Base-by-base conservation (phyloP, 345 rosid species). In the Pistacia integerrima region DNA sequence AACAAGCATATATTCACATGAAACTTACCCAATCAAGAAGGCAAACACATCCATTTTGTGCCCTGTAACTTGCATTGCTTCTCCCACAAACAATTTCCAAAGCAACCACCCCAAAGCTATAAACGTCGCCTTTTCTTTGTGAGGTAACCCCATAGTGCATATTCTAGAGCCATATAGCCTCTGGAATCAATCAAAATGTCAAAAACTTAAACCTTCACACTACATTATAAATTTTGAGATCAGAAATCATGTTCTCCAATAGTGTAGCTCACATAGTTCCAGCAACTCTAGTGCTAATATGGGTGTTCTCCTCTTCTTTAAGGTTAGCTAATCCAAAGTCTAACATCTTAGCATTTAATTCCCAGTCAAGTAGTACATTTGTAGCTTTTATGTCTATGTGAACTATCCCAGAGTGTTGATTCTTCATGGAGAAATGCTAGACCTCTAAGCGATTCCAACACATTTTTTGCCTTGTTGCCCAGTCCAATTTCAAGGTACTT, bases 241-340 rank as follows among this genome's bases (percentile, higher is more conserved):
- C n/a, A n/a, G n/a, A n/a, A n/a, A n/a, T n/a, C n/a, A n/a, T n/a
- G n/a, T n/a, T n/a, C n/a, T n/a, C n/a, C n/a, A n/a, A n/a, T n/a
- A n/a, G n/a, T 22, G 41, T 22, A 59, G n/a, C 89, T 74, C 69
- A 90, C 95, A 91, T 78, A 64, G 95, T 91, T 74, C 93, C 93
- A 1, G 90, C 96, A 70, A 91, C 73, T 71, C 80, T 82, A 70
- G 94, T 89, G 79, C 82, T 89, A 51, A 91, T 85, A 73, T 87
- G 94, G 30, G 81, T 80, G 56, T 87, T 80, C 17, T 85, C 92
- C 52, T 74, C 87, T 20, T 82, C 85, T 8, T 84, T 48, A 36
- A 87, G 88, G 76, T 84, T 87, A 66, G 94, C 92, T 75, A 90
- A 64, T 8, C 94, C 94, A 70, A 90, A 90, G 62, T 90, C 94